Conservation (phyloP, 768 basidiomycete genomes). For the Daedaleopsis sinensis region DNA sequence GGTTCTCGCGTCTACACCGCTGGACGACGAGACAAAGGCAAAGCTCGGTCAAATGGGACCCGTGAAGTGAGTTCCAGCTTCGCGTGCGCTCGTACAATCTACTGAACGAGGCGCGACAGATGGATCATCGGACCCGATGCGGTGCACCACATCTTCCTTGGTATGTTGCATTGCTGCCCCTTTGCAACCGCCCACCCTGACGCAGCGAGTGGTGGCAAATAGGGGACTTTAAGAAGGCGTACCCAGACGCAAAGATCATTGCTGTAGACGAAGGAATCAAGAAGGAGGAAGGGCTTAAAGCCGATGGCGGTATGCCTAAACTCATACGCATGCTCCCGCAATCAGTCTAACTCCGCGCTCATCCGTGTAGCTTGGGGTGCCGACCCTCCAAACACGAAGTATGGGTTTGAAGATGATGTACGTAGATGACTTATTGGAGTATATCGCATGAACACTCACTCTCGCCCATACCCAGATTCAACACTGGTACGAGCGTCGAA, state of each 20-base stretch:
- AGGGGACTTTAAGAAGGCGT: conserved; percentile 71
- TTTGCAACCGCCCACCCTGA: too few relatives aligned
- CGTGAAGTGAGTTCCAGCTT: conserved; percentile 53
- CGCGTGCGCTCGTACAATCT: not conserved
- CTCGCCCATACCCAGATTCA: conserved; percentile 26
- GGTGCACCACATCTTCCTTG: conserved; percentile 62
- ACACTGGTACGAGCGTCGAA: conserved; percentile 27
- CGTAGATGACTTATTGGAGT: conserved; percentile 2
- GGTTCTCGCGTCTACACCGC: conserved; percentile 80
- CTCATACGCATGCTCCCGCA: not conserved
- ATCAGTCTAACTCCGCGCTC: not conserved
- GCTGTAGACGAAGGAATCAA: conserved; percentile 60
- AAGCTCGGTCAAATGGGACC: conserved; percentile 66
- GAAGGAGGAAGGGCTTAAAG: conserved; percentile 53
- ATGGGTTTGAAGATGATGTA: conserved; percentile 80
- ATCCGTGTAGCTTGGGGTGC: conserved; percentile 33
- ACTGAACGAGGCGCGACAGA: conserved; percentile 31
- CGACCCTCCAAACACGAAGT: conserved; percentile 51
- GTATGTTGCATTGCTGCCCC: conserved; percentile 39
- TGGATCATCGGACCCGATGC: conserved; percentile 62
- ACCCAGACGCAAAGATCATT: conserved; percentile 70
- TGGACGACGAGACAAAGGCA: conserved; percentile 63
- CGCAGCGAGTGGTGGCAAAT: conserved; percentile 27
- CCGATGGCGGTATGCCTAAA: conserved; percentile 62
- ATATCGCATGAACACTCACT: not conserved